A percentile compares a stretch with the other conserved stretches of the same genome.
These are phyloP conservation scores for Thermothielavioides terrestris DNA, from an alignment of 495 filamentous ascomycete genomes.

Conservation along the genomic window DNA sequence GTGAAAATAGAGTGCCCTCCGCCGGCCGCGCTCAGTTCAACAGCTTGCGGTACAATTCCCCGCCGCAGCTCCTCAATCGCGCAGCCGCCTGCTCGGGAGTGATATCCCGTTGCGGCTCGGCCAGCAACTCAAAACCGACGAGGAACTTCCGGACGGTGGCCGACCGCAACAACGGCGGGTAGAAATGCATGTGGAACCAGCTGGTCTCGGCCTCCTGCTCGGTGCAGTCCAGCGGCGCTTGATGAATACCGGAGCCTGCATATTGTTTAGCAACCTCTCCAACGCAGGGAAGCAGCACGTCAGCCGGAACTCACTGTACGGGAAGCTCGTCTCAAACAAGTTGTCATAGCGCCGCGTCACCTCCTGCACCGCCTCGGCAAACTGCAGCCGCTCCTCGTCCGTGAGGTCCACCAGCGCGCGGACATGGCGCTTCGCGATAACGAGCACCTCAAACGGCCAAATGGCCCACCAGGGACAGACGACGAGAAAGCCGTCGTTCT, in stretches of 20 bases:
- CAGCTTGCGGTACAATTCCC: slow-evolving; percentile 73
- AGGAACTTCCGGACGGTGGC: slow-evolving; percentile 93
- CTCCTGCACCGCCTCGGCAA: slow-evolving; percentile 79
- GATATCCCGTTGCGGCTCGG: slow-evolving; percentile 94
- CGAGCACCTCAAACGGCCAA: slow-evolving; percentile 96
- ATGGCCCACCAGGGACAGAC: slow-evolving; percentile 95
- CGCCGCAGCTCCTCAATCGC: slow-evolving; percentile 62
- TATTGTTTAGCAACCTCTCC: too few species aligned
- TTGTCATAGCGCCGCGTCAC: slow-evolving; percentile 90
- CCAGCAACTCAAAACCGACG: slow-evolving; percentile 93
- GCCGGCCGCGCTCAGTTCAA: slow-evolving; percentile 28
- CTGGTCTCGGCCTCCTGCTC: slow-evolving; percentile 75
- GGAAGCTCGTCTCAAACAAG: slow-evolving; percentile 91
- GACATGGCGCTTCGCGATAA: slow-evolving; percentile 73
- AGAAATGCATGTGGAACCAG: slow-evolving; percentile 95
- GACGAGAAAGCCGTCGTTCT: slow-evolving; percentile 73
- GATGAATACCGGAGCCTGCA: slow-evolving; percentile 72
- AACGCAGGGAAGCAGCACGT: not conserved
- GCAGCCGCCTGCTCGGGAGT: slow-evolving; percentile 93
- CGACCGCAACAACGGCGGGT: slow-evolving; percentile 84
- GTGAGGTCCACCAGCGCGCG: slow-evolving; percentile 73
- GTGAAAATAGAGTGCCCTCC: not conserved
- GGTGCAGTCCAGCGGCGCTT: slow-evolving; percentile 82
- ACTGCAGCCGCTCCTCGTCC: slow-evolving; percentile 52
- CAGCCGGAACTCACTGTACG: slow-evolving; percentile 56